phyloP scores from a whole-genome alignment of 495 filamentous ascomycete species.

The Margaritispora aquatica region DNA sequence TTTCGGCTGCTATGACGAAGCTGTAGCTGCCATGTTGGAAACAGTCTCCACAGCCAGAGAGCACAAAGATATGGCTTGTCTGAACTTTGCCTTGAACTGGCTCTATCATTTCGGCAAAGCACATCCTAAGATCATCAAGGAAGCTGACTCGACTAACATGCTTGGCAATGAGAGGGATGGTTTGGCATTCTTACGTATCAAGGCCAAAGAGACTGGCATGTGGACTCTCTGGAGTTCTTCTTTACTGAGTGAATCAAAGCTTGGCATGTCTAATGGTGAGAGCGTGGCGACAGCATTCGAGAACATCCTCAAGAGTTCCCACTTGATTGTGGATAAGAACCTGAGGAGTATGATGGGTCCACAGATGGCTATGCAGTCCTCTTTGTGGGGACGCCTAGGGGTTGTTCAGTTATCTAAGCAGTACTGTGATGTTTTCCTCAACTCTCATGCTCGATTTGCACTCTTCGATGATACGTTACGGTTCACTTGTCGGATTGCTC shows the following conservation, averaged over 20 bases:
- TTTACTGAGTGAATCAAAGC: constrained; percentile 78
- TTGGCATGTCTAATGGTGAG: constrained; percentile 70
- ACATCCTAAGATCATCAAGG: constrained; percentile 69
- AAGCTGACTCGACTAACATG: constrained; percentile 64
- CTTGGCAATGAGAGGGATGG: constrained; percentile 75
- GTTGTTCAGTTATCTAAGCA: constrained; percentile 55
- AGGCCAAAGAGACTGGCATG: constrained; percentile 83
- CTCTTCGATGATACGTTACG: constrained; percentile 76
- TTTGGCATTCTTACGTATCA: constrained; percentile 76
- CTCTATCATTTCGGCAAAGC: constrained; percentile 90
- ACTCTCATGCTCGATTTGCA: constrained; percentile 58
- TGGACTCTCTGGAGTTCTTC: constrained; percentile 83
- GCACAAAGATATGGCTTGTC: constrained; percentile 82
- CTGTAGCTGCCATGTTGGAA: constrained; percentile 88
- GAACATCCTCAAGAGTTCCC: constrained; percentile 70
- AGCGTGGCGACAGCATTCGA: constrained; percentile 72
- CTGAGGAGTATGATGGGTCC: constrained; percentile 65
- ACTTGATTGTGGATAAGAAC: constrained; percentile 71
- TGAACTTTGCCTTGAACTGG: constrained; percentile 96
- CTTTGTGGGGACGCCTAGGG: constrained; percentile 75
- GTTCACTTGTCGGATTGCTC: constrained; percentile 40
- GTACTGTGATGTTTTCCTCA: constrained; percentile 69
- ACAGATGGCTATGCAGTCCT: constrained; percentile 63
- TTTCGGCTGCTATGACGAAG: constrained; percentile 87
- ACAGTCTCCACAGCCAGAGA: constrained; percentile 87